Conservation (phyloP, 768 basidiomycete species). For the Macrolepiota fuliginosa region DNA sequence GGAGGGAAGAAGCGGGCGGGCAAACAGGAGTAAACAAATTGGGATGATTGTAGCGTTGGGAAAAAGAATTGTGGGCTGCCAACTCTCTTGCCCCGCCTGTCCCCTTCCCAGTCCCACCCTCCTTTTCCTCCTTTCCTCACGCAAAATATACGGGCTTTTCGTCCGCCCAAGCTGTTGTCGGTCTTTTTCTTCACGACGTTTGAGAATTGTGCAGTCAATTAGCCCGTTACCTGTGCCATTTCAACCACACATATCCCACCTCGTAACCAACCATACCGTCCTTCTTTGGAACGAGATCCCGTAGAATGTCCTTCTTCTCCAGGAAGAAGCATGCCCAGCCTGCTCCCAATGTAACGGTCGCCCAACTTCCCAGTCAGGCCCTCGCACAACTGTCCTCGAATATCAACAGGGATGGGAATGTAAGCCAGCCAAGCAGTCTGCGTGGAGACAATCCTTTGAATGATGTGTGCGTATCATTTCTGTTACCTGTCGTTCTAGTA, state of each 20-base stretch:
- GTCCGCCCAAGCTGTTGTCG: conserved; percentile 6
- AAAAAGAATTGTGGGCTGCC: conserved; percentile 8
- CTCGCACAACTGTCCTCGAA: conserved; percentile 51
- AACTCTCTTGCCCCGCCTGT: conserved; percentile 7
- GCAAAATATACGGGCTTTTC: conserved; percentile 7
- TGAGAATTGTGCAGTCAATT: background rate
- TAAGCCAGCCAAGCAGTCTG: conserved; percentile 26
- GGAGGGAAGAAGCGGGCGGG: background rate
- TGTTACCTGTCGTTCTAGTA: background rate
- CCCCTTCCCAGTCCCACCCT: background rate
- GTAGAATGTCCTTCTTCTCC: conserved; percentile 93
- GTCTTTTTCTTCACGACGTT: conserved; percentile 2
- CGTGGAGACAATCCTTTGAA: conserved; percentile 24
- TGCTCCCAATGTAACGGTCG: conserved; percentile 48
- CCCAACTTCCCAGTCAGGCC: conserved; percentile 66
- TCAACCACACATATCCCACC: conserved; percentile 16
- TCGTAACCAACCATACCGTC: conserved; percentile 61
- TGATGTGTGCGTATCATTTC: conserved; percentile 20
- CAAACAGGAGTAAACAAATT: conserved; percentile 4
- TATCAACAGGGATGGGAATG: conserved; percentile 27
- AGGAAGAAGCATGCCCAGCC: conserved; percentile 68
- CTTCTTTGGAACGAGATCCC: conserved; percentile 48
- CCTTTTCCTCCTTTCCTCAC: background rate
- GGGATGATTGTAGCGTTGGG: conserved; percentile 14
- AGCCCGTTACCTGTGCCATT: background rate